Conservation (phyloP, 805 yeast species). For the Yueomyces sinensis region DNA sequence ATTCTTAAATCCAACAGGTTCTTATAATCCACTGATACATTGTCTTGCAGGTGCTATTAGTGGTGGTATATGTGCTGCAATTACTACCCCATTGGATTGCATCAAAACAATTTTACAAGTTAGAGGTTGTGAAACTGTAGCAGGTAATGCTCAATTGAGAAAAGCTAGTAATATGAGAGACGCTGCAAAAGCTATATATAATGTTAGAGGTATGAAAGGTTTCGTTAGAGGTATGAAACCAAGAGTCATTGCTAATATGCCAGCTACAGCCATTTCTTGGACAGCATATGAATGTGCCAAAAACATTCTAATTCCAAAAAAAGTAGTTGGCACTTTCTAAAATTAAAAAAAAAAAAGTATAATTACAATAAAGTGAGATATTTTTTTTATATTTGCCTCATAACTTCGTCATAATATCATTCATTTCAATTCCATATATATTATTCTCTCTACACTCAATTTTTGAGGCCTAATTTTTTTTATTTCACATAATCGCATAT, state of each 20-base stretch:
- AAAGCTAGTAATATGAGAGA: conserved; percentile 50
- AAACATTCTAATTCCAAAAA: conserved; percentile 17
- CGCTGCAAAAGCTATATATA: conserved; percentile 58
- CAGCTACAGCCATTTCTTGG: conserved; percentile 95
- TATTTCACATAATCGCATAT: too few species aligned
- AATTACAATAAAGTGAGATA: too few species aligned
- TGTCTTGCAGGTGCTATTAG: conserved; percentile 89
- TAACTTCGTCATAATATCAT: too few species aligned
- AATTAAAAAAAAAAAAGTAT: too few species aligned
- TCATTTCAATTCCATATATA: too few species aligned
- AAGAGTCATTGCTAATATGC: conserved; percentile 83
- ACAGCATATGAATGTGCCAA: conserved; percentile 97
- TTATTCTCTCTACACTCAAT: too few species aligned
- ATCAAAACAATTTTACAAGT: conserved; percentile 87
- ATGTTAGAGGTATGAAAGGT: conserved; percentile 46
- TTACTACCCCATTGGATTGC: conserved; percentile 90
- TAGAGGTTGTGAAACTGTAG: conserved; percentile 35
- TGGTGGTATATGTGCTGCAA: conserved; percentile 90
- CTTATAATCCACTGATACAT: conserved; percentile 81
- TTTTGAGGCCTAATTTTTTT: too few species aligned
- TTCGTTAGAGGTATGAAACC: conserved; percentile 82
- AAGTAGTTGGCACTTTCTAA: too few species aligned
- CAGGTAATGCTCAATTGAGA: conserved; percentile 27
- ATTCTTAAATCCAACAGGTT: conserved; percentile 60
- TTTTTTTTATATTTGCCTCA: too few species aligned